These are phyloP conservation scores for Tulasnella sp. DNA, from an alignment of 768 basidiomycete species.

Conservation along the genomic window DNA sequence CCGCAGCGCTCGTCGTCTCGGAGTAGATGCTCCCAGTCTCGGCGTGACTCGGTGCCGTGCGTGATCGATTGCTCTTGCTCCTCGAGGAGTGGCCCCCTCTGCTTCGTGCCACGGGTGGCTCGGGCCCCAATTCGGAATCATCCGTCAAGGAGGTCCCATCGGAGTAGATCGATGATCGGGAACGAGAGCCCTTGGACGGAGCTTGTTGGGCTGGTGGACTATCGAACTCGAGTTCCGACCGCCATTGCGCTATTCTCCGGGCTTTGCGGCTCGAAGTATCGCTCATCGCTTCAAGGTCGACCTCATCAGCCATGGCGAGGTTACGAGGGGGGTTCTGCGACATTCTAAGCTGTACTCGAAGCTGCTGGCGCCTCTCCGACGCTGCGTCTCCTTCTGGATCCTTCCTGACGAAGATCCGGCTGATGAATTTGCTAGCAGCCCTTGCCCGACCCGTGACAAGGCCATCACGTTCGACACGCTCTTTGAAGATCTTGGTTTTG, in stretches of 20 bases:
- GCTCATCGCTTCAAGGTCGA: conserved; percentile 20
- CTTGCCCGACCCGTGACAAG: not conserved
- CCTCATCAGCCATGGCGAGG: conserved; percentile 10
- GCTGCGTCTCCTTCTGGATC: not conserved
- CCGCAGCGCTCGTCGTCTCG: not conserved
- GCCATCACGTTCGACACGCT: conserved; percentile 25
- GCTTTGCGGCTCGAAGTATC: not conserved
- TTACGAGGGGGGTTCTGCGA: conserved; percentile 1
- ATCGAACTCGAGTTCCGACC: conserved; percentile 23
- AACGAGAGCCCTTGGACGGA: conserved; percentile 14
- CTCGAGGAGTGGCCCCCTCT: not conserved
- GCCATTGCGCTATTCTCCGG: conserved; percentile 22
- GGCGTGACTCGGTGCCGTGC: conserved; percentile 3
- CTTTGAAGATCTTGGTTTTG: conserved; percentile 60
- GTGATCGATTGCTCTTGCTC: not conserved
- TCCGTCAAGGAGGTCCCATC: conserved; percentile 10
- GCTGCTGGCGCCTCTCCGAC: conserved; percentile 21
- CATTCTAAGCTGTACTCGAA: conserved; percentile 22
- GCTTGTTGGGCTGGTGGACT: not conserved
- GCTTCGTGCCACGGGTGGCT: not conserved
- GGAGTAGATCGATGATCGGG: conserved; percentile 7
- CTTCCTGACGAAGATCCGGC: conserved; percentile 4
- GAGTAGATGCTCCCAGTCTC: conserved; percentile 30
- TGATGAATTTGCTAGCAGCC: conserved; percentile 12
- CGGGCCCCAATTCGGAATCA: conserved; percentile 8